Conservation (phyloP, 2,329 filamentous ascomycete species). For the Talaromyces funiculosus region DNA sequence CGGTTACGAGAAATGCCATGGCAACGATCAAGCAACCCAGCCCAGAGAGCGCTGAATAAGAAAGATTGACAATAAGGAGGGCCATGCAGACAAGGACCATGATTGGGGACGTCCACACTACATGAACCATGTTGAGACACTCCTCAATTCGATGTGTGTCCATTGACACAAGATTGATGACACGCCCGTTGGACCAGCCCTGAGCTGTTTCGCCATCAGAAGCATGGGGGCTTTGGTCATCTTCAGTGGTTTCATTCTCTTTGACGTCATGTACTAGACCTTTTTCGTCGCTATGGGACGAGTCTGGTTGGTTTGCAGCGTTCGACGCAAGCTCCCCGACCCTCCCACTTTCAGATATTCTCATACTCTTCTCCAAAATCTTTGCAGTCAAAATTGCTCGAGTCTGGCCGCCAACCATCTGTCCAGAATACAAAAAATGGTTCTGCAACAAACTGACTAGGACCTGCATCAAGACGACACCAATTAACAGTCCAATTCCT, state of each 20-base stretch:
- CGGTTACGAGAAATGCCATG: not conserved
- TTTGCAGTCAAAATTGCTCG: not conserved
- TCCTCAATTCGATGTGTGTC: conserved; percentile 1
- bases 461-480: conserved; percentile 1
- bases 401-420: conserved; percentile 1
- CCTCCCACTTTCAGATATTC: not conserved
- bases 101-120: conserved; percentile 1
- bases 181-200: conserved; percentile 8
- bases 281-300: not conserved
- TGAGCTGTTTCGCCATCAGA: not conserved
- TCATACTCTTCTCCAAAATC: not conserved
- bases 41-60: not conserved
- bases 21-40: not conserved
- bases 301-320: not conserved
- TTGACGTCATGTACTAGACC: not conserved
- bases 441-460: not conserved
- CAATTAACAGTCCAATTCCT: not conserved
- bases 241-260: not conserved
- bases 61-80: conserved; percentile 4
- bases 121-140: not conserved
- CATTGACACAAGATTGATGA: conserved; percentile 5
- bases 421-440: conserved; percentile 1
- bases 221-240: not conserved
- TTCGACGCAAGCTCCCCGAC: not conserved
- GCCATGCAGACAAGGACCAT: not conserved